Conservation (phyloP, 257 asterid genomes). For the Solanum virginianum region DNA sequence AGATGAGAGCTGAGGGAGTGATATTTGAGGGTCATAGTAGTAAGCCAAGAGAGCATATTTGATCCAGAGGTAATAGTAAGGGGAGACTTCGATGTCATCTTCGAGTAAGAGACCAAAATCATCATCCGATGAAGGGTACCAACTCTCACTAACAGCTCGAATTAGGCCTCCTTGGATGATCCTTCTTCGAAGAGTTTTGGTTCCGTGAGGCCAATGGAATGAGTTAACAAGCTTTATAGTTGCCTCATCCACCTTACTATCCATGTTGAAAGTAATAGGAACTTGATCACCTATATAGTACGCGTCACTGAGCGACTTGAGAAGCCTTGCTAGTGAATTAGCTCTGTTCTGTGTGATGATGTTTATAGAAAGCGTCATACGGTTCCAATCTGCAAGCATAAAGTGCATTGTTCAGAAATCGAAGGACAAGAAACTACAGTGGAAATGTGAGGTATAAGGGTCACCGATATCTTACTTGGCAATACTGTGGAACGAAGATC, state of each 20-base stretch:
- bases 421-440: background rate
- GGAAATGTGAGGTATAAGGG: background rate
- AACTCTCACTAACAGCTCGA: slow-evolving; percentile 87
- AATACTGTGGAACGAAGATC: slow-evolving; percentile 79
- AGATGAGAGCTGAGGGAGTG: slow-evolving; percentile 77
- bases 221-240: slow-evolving; percentile 58
- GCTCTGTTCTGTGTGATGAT: slow-evolving; percentile 80
- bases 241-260: slow-evolving; percentile 69
- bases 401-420: background rate
- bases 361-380: slow-evolving; percentile 59
- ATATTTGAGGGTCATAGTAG: slow-evolving; percentile 80
- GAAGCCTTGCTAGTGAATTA: slow-evolving; percentile 53
- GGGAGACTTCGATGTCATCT: slow-evolving; percentile 92
- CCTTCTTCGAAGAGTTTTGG: slow-evolving; percentile 56
- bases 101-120: slow-evolving; percentile 78
- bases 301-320: slow-evolving; percentile 62
- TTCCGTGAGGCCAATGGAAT: slow-evolving; percentile 82
- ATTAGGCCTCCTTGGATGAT: slow-evolving; percentile 94
- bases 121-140: slow-evolving; percentile 89
- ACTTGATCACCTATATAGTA: slow-evolving; percentile 78
- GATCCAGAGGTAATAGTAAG: slow-evolving; percentile 86
- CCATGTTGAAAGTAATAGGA: slow-evolving; percentile 79
- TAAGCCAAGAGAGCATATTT: slow-evolving; percentile 69
- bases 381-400: slow-evolving; percentile 65
- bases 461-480: slow-evolving; percentile 43